These are phyloP conservation scores for Linum lewisii DNA, from an alignment of 345 rosid genomes.

Conservation along the genomic window DNA sequence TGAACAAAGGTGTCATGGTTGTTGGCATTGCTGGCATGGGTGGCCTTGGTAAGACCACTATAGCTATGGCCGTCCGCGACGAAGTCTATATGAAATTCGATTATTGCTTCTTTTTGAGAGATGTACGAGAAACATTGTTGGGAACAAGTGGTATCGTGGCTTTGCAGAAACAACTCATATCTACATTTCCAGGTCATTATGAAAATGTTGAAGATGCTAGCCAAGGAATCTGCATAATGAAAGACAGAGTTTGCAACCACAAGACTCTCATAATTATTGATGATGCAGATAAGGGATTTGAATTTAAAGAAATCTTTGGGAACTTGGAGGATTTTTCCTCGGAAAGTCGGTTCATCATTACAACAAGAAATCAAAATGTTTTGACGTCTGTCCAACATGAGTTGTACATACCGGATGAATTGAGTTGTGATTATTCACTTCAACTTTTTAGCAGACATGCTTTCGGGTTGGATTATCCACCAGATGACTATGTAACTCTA, in stretches of 20 bases:
- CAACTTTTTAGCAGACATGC: background rate
- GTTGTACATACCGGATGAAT: background rate
- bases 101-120: background rate
- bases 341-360: background rate
- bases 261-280: background rate
- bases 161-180: background rate
- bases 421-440: background rate
- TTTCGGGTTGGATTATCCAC: background rate
- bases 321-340: background rate
- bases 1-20: background rate
- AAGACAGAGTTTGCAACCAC: background rate
- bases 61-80: background rate
- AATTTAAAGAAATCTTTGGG: background rate
- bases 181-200: background rate
- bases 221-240: background rate
- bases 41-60: background rate
- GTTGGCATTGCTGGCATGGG: background rate
- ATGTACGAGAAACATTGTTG: background rate
- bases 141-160: background rate
- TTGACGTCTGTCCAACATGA: background rate
- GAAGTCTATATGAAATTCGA: background rate
- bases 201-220: background rate
- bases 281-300: background rate
- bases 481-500: background rate
- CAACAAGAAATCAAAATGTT: background rate